A percentile compares a stretch with the other conserved stretches of the same genome.
Conservation (phyloP, 208 protist genomes). For the Acanthamoeba healyi region DNA sequence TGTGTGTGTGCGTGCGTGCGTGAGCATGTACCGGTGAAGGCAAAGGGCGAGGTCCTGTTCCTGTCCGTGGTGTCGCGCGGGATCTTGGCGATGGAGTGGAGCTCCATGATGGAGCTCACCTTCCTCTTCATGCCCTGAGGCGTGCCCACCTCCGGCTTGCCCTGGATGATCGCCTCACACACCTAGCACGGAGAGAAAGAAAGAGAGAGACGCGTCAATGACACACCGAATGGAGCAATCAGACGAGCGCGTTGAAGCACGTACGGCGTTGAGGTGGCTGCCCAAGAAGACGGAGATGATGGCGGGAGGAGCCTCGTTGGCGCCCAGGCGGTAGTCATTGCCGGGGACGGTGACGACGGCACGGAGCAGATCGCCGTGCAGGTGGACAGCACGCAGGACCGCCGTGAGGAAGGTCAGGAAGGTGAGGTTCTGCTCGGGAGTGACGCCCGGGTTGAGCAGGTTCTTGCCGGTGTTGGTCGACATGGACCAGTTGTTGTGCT, state of each 20-base stretch:
- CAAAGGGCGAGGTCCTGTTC: conserved; percentile 94
- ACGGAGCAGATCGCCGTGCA: conserved; percentile 90
- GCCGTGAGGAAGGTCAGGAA: conserved; percentile 85
- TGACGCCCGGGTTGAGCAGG: conserved; percentile 81
- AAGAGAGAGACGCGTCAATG: too few species aligned
- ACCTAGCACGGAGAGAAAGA: too few species aligned
- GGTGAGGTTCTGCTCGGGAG: conserved; percentile 77
- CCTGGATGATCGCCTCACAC: background rate
- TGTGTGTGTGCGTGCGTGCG: too few species aligned
- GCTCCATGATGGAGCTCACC: conserved; percentile 76
- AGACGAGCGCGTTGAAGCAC: too few species aligned
- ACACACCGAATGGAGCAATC: too few species aligned
- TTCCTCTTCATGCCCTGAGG: background rate
- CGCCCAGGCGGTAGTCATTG: conserved; percentile 93
- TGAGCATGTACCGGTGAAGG: conserved; percentile 88
- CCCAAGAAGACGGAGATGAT: conserved; percentile 93
- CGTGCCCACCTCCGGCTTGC: conserved; percentile 5
- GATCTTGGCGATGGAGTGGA: conserved; percentile 79
- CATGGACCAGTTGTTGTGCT: conserved; percentile 94
- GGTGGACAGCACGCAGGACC: conserved; percentile 86
- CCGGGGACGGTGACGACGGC: conserved; percentile 84
- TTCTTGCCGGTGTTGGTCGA: conserved; percentile 86
- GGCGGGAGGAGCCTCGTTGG: conserved; percentile 92
- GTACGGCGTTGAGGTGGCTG: conserved; percentile 80
- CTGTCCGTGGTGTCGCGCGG: conserved; percentile 87